A percentile compares a stretch with the other conserved stretches of the same genome.
Evolutionary conservation across 2,329 filamentous ascomycete genomes (phyloP).

Genomic region (Verticillium longisporum): DNA sequence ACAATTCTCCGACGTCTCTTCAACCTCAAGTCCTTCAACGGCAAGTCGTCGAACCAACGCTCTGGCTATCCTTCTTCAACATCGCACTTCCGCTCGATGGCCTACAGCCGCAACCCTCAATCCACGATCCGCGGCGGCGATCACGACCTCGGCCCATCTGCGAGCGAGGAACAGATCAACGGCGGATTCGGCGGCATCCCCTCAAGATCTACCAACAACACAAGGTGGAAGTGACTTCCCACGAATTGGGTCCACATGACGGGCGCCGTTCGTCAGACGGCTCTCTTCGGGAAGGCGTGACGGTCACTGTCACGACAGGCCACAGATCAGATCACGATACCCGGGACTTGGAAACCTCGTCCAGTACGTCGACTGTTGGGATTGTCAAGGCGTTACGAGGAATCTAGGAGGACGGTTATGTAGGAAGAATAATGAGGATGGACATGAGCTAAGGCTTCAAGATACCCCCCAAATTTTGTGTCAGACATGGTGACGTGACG

Average conservation of each 20-base stretch:
- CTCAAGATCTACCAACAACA: conserved; percentile 28
- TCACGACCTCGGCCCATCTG: conserved; percentile 17
- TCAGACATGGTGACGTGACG: too few relatives aligned
- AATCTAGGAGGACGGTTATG: not conserved
- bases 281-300: not conserved
- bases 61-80: conserved; percentile 14
- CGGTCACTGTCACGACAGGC: not conserved
- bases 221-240: conserved; percentile 21
- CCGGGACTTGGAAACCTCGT: not conserved
- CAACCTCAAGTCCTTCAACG: conserved; percentile 24
- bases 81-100: conserved; percentile 15
- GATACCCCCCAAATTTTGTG: not conserved
- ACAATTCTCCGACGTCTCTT: conserved; percentile 31
- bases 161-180: conserved; percentile 31
- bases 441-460: not conserved
- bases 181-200: conserved; percentile 17
- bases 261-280: not conserved
- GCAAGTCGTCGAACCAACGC: conserved; percentile 19
- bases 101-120: conserved; percentile 15
- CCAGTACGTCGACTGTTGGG: not conserved
- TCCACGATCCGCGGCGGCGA: conserved; percentile 8
- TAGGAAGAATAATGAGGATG: not conserved
- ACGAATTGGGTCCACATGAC: not conserved
- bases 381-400: not conserved
- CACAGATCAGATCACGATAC: not conserved